phyloP scores from a whole-genome alignment of 441 rosid species.

The Omphalea diandra region DNA sequence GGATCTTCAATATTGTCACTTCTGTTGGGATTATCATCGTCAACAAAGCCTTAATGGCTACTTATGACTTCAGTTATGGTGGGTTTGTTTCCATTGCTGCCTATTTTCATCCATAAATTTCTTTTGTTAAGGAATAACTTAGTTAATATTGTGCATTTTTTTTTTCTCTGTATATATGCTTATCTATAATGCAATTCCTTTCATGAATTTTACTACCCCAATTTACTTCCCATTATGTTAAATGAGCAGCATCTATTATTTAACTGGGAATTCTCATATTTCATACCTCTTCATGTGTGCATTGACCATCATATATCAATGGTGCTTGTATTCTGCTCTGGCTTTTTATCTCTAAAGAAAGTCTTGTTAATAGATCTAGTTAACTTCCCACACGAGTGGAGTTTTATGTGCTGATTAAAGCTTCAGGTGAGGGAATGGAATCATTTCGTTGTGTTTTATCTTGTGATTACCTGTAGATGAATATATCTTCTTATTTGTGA shows the following conservation, averaged over 20 bases:
- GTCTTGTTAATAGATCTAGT: neutral
- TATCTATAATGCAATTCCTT: neutral
- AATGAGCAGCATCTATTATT: neutral
- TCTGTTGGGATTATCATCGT: constrained; percentile 95
- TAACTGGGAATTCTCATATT: neutral
- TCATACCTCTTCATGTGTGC: neutral
- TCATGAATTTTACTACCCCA: neutral
- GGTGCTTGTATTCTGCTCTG: neutral
- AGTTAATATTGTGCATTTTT: neutral
- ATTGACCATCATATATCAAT: neutral
- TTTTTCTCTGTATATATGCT: too few relatives aligned
- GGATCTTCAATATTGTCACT: constrained; percentile 93
- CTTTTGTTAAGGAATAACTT: neutral
- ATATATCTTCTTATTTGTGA: neutral
- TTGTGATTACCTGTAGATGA: neutral
- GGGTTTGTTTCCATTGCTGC: constrained; percentile 15
- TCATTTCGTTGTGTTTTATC: neutral
- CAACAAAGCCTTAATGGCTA: constrained; percentile 88
- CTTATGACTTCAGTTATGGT: constrained; percentile 85
- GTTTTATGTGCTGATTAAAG: neutral
- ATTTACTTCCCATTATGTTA: neutral
- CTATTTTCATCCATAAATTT: neutral
- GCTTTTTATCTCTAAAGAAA: neutral
- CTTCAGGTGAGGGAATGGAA: neutral
- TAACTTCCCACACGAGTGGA: too few relatives aligned